Conservation (phyloP, 305 asterid species). For the Fraxinus ornus region DNA sequence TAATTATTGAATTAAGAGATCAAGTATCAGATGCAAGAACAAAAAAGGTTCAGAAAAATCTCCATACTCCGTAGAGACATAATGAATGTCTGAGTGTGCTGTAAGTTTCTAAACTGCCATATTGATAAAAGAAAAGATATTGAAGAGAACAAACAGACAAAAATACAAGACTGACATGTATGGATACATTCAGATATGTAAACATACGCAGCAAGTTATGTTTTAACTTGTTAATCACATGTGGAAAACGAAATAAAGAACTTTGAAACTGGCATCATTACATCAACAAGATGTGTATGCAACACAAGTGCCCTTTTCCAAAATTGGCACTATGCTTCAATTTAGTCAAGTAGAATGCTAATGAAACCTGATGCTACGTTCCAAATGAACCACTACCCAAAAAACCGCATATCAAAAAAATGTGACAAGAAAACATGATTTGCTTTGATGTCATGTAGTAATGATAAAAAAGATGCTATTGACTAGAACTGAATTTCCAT, state of each 20-base stretch:
- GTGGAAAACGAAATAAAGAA: background rate
- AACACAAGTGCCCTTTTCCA: background rate
- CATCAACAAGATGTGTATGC: background rate
- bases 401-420: background rate
- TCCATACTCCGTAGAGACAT: background rate
- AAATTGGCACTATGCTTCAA: background rate
- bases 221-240: background rate
- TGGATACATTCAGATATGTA: background rate
- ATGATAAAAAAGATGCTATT: background rate
- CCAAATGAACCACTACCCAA: background rate
- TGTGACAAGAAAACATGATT: background rate
- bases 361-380: background rate
- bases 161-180: background rate
- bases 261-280: background rate
- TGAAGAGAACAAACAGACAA: background rate
- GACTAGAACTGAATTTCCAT: background rate
- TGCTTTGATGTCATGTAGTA: background rate
- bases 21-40: background rate
- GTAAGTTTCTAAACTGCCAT: background rate
- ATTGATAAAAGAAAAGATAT: background rate
- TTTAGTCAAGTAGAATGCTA: background rate
- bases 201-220: background rate
- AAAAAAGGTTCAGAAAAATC: slow-evolving; percentile 12
- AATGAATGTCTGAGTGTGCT: slow-evolving; percentile 4
- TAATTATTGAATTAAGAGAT: background rate